Percentiles rank a stretch among this genome's conserved stretches.
Conservation (phyloP, 2,329 filamentous ascomycete species). For the Verticillium nubilum region DNA sequence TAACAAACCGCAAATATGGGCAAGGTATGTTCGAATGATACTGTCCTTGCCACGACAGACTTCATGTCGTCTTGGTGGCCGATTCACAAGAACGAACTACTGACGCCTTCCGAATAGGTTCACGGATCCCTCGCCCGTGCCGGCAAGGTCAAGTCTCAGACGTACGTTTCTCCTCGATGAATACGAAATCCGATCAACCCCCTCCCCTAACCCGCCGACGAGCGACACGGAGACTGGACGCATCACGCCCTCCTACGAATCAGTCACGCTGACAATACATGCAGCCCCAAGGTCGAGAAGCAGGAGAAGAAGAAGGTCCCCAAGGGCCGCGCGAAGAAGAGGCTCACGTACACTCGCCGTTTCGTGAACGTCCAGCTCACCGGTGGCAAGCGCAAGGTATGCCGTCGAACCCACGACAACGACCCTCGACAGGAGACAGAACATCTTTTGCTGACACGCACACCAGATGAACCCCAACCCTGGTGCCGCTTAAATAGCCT, state of each 20-base stretch:
- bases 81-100: background rate
- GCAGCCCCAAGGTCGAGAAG: constrained; percentile 61
- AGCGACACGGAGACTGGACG: background rate
- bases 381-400: constrained; percentile 95
- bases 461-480: constrained; percentile 37
- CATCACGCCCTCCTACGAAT: background rate
- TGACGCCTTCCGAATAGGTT: constrained; percentile 35
- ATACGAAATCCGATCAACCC: background rate
- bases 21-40: constrained; percentile 21
- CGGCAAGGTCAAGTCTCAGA: constrained; percentile 97
- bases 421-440: too few relatives aligned
- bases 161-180: constrained; percentile 48
- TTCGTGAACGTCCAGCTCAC: constrained; percentile 98
- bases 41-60: background rate
- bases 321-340: constrained; percentile 97
- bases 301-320: constrained; percentile 96
- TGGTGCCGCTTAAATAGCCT: constrained; percentile 23
- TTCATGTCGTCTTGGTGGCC: background rate
- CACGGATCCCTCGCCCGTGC: constrained; percentile 93
- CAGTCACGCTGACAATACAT: background rate
- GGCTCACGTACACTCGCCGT: constrained; percentile 90
- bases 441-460: background rate
- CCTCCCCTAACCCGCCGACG: background rate
- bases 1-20: constrained; percentile 22
- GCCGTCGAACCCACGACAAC: background rate